These are phyloP conservation scores for Oryza rufipogon DNA, from an alignment of 176 grass and related monocot genomes.

Conservation along the genomic window DNA sequence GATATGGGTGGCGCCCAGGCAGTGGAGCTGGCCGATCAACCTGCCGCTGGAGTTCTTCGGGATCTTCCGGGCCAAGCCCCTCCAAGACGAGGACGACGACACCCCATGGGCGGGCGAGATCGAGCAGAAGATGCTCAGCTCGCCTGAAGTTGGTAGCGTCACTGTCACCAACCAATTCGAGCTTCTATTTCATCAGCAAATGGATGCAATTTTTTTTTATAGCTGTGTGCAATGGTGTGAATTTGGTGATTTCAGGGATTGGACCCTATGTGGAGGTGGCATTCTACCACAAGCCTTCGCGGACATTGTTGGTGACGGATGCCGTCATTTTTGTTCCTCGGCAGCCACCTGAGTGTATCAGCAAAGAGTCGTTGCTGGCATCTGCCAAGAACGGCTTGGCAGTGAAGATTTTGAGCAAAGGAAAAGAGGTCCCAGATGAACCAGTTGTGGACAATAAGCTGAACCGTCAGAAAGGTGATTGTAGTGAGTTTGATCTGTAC, in stretches of 20 bases:
- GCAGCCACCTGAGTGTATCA: constrained; percentile 86
- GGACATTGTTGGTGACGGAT: constrained; percentile 86
- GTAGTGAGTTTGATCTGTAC: not conserved
- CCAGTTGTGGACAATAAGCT: constrained; percentile 74
- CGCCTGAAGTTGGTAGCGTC: constrained; percentile 89
- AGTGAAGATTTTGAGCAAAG: constrained; percentile 93
- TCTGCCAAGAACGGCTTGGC: constrained; percentile 93
- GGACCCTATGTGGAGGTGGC: constrained; percentile 92
- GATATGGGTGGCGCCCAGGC: constrained; percentile 89
- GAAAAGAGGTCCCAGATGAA: constrained; percentile 83
- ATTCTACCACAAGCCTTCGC: constrained; percentile 82
- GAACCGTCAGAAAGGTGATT: constrained; percentile 78
- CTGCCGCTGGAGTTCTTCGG: constrained; percentile 95
- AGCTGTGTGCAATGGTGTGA: not conserved
- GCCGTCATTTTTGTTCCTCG: constrained; percentile 90
- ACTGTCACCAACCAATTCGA: not conserved
- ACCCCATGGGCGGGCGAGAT: constrained; percentile 90
- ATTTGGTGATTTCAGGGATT: constrained; percentile 68
- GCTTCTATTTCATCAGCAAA: not conserved
- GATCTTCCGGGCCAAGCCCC: constrained; percentile 77
- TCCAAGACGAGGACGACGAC: constrained; percentile 69
- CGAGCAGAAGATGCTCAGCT: constrained; percentile 93
- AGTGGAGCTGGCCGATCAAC: constrained; percentile 99
- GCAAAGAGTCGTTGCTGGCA: constrained; percentile 76
- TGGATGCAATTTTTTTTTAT: not conserved